Evolutionary conservation across 257 asterid genomes (phyloP), one percentile per base, ranked within the genome.

Genomic region (Leptodermis oblonga): DNA sequence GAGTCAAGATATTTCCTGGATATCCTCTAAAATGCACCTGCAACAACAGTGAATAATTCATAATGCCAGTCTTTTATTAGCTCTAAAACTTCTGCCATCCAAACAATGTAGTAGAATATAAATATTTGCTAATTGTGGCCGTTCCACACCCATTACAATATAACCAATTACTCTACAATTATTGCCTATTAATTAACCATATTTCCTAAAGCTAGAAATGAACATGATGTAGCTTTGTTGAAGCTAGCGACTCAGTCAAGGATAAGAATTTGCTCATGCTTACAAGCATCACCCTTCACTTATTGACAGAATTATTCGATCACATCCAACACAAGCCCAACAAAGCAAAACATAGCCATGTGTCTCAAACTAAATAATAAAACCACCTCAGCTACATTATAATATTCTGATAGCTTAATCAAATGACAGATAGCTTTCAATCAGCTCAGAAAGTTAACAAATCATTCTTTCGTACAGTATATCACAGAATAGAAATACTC

Each of bases 11-110:
- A 71, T 82, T 82, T 76, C 79, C 88, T 6, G 99, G 99, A 79
- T 87, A 94, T 68, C 96, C 98, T 81, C 99, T 89, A 73, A 94
- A 94, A 85, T 94, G 98, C 75, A 89, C 86, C 99, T 93, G 90
- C 81, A 82, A 43, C 66, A 70, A 66, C 55, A 76, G 70, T 46
- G 31, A 8, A 51, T 33, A 64, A 62, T 49, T 54, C 5, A 71
- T 39, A n/a, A n/a, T n/a, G n/a, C n/a, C n/a, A n/a, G n/a, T n/a
- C n/a, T n/a, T n/a, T n/a, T n/a, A n/a, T n/a, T n/a, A n/a, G n/a
- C 46, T 39, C 25, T 52, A 18, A 30, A 11, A 17, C 9, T 39
- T 20, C 46, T 10, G 20, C 13, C 55, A 64, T 39, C 22, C 37
- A 53, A 34, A 45, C 55, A n/a, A 0, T 1, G 25, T 22, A 53